phyloP scores from a whole-genome alignment of 2,329 filamentous ascomycete genomes.

The Aaosphaeria arxii region DNA sequence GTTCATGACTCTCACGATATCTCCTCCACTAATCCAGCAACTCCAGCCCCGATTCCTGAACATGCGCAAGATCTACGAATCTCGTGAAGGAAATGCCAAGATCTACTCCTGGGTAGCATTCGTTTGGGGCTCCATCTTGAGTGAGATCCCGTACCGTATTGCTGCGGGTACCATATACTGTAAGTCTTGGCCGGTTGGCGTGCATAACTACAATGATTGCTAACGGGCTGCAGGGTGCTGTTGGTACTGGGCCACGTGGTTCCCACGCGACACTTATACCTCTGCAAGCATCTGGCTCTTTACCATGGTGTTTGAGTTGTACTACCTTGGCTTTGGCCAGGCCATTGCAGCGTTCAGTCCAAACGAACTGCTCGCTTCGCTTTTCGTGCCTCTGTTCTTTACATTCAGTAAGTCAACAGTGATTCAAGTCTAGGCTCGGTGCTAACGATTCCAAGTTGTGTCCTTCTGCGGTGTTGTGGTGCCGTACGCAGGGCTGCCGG shows the following conservation, averaged over 20 bases:
- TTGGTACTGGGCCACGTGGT: slow-evolving; percentile 55
- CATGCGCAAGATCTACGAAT: slow-evolving; percentile 65
- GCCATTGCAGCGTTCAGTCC: slow-evolving; percentile 65
- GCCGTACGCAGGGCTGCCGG: slow-evolving; percentile 59
- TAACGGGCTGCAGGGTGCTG: slow-evolving; percentile 25
- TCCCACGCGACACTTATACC: slow-evolving; percentile 54
- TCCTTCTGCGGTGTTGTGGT: slow-evolving; percentile 75
- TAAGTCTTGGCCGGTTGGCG: slow-evolving; percentile 5
- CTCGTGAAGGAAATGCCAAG: slow-evolving; percentile 71
- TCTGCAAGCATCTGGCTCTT: slow-evolving; percentile 63
- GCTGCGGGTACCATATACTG: slow-evolving; percentile 64
- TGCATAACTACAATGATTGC: neutral
- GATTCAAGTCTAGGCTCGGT: neutral
- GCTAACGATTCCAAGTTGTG: slow-evolving; percentile 45
- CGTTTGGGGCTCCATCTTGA: slow-evolving; percentile 62
- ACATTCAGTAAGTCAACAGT: slow-evolving; percentile 46
- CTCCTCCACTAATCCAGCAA: slow-evolving; percentile 72
- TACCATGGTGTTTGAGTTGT: slow-evolving; percentile 65
- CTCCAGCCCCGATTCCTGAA: slow-evolving; percentile 70
- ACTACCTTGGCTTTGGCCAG: slow-evolving; percentile 64
- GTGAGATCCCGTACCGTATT: slow-evolving; percentile 68
- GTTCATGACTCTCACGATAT: slow-evolving; percentile 75
- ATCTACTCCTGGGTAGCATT: slow-evolving; percentile 77
- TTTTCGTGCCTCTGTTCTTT: slow-evolving; percentile 68
- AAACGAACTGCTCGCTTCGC: slow-evolving; percentile 63